phyloP scores from a whole-genome alignment of 768 basidiomycete genomes.

The Rhizopogon rudus region DNA sequence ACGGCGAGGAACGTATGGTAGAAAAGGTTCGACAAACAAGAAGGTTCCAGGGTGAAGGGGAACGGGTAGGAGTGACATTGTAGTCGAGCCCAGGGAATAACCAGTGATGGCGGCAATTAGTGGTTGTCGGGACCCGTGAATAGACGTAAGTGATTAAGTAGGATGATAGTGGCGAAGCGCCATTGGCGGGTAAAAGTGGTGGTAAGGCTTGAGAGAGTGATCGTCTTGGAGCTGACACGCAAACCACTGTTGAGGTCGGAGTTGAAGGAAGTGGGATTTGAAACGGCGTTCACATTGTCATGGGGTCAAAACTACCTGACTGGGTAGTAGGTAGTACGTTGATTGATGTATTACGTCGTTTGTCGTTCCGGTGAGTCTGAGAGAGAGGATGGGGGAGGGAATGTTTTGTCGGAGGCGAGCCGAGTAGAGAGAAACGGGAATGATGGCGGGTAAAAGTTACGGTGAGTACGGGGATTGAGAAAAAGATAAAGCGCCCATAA shows the following conservation, averaged over 20 bases:
- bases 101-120: too few relatives aligned
- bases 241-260: constrained; percentile 3
- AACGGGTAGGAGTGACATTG: too few relatives aligned
- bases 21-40: neutral
- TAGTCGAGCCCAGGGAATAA: too few relatives aligned
- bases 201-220: too few relatives aligned
- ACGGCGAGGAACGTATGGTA: neutral
- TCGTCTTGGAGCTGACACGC: neutral
- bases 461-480: too few relatives aligned
- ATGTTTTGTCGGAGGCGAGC: neutral
- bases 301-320: constrained; percentile 2
- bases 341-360: constrained; percentile 4
- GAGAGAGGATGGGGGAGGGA: neutral
- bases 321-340: constrained; percentile 2
- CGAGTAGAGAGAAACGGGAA: too few relatives aligned
- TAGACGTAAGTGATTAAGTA: too few relatives aligned
- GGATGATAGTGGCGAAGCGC: too few relatives aligned
- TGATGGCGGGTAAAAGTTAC: too few relatives aligned
- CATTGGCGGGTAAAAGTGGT: too few relatives aligned
- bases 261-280: constrained; percentile 8
- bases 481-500: too few relatives aligned
- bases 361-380: neutral
- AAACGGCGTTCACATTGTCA: constrained; percentile 17
- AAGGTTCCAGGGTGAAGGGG: neutral
- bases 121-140: too few relatives aligned